Percentiles rank a stretch among this genome's conserved stretches.
phyloP scores from a whole-genome alignment of 257 asterid genomes.

The Nicotiana benthamiana region DNA sequence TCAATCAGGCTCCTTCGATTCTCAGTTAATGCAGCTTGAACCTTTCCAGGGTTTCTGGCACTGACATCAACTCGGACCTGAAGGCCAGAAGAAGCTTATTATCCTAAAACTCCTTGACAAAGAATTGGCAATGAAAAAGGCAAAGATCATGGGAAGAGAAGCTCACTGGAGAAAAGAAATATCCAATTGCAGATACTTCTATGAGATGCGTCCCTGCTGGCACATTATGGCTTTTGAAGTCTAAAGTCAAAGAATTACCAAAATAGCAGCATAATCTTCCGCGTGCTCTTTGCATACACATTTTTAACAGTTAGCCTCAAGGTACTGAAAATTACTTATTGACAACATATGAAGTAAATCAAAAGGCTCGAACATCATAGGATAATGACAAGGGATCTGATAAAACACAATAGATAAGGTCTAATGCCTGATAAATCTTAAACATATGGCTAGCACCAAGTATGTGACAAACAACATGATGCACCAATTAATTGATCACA shows the following conservation, averaged over 20 bases:
- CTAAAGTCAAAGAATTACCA: slow-evolving; percentile 41
- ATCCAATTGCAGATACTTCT: slow-evolving; percentile 86
- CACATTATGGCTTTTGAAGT: slow-evolving; percentile 65
- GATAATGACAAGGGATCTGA: neutral
- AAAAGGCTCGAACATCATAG: neutral
- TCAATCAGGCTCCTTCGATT: slow-evolving; percentile 74
- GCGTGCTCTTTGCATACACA: neutral
- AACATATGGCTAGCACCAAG: neutral
- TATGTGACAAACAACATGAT: neutral
- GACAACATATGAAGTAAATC: neutral
- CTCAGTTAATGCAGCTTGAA: slow-evolving; percentile 95
- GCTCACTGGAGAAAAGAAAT: slow-evolving; percentile 90
- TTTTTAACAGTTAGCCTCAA: neutral
- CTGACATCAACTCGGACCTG: slow-evolving; percentile 96
- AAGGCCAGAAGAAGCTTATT: neutral
- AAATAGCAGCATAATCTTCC: neutral
- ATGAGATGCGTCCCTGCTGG: slow-evolving; percentile 97
- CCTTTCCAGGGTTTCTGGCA: slow-evolving; percentile 94
- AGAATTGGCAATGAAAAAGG: slow-evolving; percentile 8
- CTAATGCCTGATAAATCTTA: neutral
- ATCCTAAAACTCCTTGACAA: slow-evolving; percentile 6
- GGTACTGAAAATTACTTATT: neutral
- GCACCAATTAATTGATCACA: neutral
- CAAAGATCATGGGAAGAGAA: slow-evolving; percentile 7
- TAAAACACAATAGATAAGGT: neutral